Evolutionary conservation across 1,284 basidiomycete species (phyloP).

Genomic region (Macrocybe sp.): DNA sequence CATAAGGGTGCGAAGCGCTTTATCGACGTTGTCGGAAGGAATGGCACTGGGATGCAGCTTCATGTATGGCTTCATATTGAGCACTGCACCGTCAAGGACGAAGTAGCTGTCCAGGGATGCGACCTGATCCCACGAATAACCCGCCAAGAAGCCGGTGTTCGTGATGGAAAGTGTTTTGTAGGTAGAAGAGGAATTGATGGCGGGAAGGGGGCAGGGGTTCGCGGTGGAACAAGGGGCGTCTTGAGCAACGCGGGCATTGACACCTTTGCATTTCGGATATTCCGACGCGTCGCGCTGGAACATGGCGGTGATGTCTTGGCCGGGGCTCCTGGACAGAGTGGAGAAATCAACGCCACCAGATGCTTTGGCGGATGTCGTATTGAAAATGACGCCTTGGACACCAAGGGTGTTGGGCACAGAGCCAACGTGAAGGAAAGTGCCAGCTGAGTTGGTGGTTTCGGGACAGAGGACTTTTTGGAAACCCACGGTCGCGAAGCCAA

Average conservation of each 20-base stretch:
- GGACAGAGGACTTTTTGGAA: slow-evolving; percentile 93
- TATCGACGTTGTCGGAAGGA: slow-evolving; percentile 75
- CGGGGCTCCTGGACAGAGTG: slow-evolving; percentile 58
- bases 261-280: slow-evolving; percentile 59
- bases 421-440: slow-evolving; percentile 66
- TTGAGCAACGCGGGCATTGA: slow-evolving; percentile 64
- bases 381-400: slow-evolving; percentile 76
- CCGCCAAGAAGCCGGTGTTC: slow-evolving; percentile 65
- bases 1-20: slow-evolving; percentile 76
- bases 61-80: slow-evolving; percentile 92
- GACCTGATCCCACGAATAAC: slow-evolving; percentile 89
- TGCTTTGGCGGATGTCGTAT: slow-evolving; percentile 57
- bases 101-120: slow-evolving; percentile 65
- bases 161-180: slow-evolving; percentile 55
- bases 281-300: slow-evolving; percentile 69
- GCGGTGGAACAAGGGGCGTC: slow-evolving; percentile 66
- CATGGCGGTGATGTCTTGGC: slow-evolving; percentile 85
- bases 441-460: slow-evolving; percentile 49
- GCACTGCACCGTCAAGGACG: slow-evolving; percentile 90
- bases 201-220: slow-evolving; percentile 58
- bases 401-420: slow-evolving; percentile 62
- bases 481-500: slow-evolving; percentile 95
- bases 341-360: slow-evolving; percentile 53
- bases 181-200: slow-evolving; percentile 52
- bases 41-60: slow-evolving; percentile 66